Evolutionary conservation across 2,329 filamentous ascomycete genomes (phyloP).

Genomic region (Fusarium nanum): DNA sequence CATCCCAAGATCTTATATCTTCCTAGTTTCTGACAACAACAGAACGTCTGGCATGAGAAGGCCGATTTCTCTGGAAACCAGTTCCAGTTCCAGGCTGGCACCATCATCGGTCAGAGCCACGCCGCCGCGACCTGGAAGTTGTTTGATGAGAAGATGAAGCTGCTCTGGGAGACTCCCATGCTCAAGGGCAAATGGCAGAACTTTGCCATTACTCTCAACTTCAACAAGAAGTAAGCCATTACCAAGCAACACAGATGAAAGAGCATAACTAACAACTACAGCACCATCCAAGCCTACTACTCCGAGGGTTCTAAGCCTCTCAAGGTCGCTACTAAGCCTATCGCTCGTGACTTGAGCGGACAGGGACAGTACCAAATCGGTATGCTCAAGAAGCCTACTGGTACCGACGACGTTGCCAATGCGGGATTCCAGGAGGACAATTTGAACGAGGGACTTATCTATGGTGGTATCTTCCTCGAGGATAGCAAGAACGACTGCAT

Average conservation of each 20-base stretch:
- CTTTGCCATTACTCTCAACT: slow-evolving; percentile 70
- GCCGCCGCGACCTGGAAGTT: slow-evolving; percentile 57
- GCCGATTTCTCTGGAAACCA: slow-evolving; percentile 62
- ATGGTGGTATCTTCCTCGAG: slow-evolving; percentile 65
- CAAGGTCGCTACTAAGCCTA: slow-evolving; percentile 57
- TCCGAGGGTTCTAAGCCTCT: slow-evolving; percentile 61
- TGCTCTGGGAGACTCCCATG: slow-evolving; percentile 65
- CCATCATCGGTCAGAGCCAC: slow-evolving; percentile 57
- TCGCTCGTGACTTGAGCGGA: slow-evolving; percentile 64
- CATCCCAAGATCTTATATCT: rapidly evolving
- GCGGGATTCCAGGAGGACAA: slow-evolving; percentile 60
- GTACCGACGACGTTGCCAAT: slow-evolving; percentile 59
- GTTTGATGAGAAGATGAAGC: slow-evolving; percentile 60
- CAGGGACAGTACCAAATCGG: slow-evolving; percentile 72
- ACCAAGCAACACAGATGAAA: background rate
- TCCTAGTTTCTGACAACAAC: background rate
- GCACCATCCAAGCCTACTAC: slow-evolving; percentile 68
- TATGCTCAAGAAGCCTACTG: slow-evolving; percentile 69
- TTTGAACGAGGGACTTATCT: slow-evolving; percentile 65
- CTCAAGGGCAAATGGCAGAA: slow-evolving; percentile 67
- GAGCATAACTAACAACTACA: slow-evolving; percentile 45
- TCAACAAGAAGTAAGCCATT: slow-evolving; percentile 61
- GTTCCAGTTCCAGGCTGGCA: slow-evolving; percentile 66
- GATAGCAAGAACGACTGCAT: slow-evolving; percentile 57
- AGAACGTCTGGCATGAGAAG: slow-evolving; percentile 60